A percentile compares a stretch with the other conserved stretches of the same genome.
Conservation (phyloP, 768 basidiomycete species). For the Macrolepiota dolichaula region DNA sequence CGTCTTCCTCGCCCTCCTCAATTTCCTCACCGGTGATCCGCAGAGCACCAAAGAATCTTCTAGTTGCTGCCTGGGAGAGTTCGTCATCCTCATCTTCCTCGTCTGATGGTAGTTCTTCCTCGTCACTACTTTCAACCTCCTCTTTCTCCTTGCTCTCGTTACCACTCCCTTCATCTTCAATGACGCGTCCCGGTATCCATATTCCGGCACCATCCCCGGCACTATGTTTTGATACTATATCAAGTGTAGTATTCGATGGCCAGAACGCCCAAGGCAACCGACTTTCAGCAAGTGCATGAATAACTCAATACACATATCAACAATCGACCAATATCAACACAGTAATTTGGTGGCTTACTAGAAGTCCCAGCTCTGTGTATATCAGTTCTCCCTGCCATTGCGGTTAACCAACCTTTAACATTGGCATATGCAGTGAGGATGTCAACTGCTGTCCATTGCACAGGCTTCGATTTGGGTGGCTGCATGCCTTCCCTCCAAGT, state of each 20-base stretch:
- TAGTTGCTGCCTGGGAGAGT: constrained; percentile 16
- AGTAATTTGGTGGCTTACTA: constrained; percentile 44
- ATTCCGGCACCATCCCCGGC: constrained; percentile 43
- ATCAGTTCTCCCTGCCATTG: constrained; percentile 88
- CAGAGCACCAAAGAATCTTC: constrained; percentile 46
- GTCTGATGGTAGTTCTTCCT: constrained; percentile 25
- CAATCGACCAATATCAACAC: not conserved
- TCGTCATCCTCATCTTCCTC: constrained; percentile 26
- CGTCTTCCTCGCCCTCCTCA: constrained; percentile 20
- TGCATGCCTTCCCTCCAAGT: constrained; percentile 68
- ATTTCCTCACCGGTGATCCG: constrained; percentile 22
- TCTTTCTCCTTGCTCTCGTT: constrained; percentile 20
- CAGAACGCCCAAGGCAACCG: constrained; percentile 82
- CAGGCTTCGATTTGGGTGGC: constrained; percentile 18
- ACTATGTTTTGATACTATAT: constrained; percentile 21
- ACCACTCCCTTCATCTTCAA: constrained; percentile 19
- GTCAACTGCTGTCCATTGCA: constrained; percentile 81
- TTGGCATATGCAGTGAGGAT: constrained; percentile 76
- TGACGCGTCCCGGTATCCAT: constrained; percentile 47
- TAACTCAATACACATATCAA: constrained; percentile 41
- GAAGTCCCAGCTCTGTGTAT: constrained; percentile 86
- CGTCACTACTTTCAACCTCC: constrained; percentile 23
- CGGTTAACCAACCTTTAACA: constrained; percentile 82
- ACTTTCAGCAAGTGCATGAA: constrained; percentile 82
- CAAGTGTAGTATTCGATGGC: constrained; percentile 51